Percentiles rank a stretch among this genome's conserved stretches.
Evolutionary conservation across 352 stramenopile species (phyloP).

Genomic region (Pythium rhizo-oryzae): DNA sequence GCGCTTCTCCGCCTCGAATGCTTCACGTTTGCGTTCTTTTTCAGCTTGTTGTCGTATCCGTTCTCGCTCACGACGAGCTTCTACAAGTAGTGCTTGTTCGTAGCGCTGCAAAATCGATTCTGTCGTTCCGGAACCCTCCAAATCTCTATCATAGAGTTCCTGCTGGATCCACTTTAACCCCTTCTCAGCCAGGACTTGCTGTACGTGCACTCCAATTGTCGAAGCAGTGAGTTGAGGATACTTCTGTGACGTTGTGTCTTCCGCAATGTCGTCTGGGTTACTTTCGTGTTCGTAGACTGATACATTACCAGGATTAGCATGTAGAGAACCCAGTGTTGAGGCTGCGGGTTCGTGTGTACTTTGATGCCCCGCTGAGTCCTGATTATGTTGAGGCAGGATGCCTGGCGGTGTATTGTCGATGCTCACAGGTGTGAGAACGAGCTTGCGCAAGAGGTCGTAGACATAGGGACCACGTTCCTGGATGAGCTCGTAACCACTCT

Average conservation of each 20-base stretch:
- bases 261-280: neutral
- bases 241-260: neutral
- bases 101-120: conserved; percentile 49
- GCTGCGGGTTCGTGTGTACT: too few species aligned
- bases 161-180: conserved; percentile 80
- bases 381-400: neutral
- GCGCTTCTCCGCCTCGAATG: conserved; percentile 39
- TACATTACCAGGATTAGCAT: too few species aligned
- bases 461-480: conserved; percentile 65
- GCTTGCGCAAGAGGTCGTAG: conserved; percentile 54
- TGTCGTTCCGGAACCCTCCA: conserved; percentile 57
- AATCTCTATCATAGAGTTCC: conserved; percentile 73
- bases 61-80: conserved; percentile 30
- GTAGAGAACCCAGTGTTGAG: too few species aligned
- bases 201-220: conserved; percentile 29
- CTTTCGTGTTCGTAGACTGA: too few species aligned
- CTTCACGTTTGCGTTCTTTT: conserved; percentile 22
- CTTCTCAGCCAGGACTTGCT: conserved; percentile 33
- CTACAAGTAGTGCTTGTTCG: conserved; percentile 39
- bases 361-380: too few species aligned
- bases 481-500: conserved; percentile 70
- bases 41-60: neutral
- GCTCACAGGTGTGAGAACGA: conserved; percentile 27
- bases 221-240: neutral
- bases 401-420: neutral